Base-by-base conservation (phyloP, 768 basidiomycete species). In the Atractiella rhizophila region DNA sequence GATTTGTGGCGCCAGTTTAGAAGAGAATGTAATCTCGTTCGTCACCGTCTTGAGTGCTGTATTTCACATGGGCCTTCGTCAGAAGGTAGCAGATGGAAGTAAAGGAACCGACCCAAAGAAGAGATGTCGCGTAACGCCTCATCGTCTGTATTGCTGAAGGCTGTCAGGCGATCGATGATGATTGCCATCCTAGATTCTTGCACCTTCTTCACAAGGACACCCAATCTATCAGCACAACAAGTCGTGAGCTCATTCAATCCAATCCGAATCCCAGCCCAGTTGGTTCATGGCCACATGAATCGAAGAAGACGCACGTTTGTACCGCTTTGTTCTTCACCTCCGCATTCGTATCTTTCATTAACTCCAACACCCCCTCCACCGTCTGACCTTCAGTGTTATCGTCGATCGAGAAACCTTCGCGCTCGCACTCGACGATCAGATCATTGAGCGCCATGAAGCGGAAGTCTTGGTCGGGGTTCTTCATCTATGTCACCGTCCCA, bases 321-420 rank as follows among this genome's bases (percentile, higher is more conserved):
- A 91, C 88, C 2, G 83, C 82, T 57, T 81, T 76, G 54, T 91
- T 91, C 66, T 96, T 96, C 48, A 96, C 91, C 64, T 98, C 91
- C 7, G 83, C 83, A 50, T 86, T 94, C 60, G 75, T 76, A 62
- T 98, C 91, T 55, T 80, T 77, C 4, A 94, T 75, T 16, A 94
- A 68, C 26, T 70, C 64, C 31, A 94, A 65, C 1, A 96, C 83
- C 57, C 77, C 73, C 30, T 69, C 70, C 35, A 88, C 66, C 37
- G 88, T 73, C 56, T 76, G 78, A 56, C 64, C 71, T 64, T 98
- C 91, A 25, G 74, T 69, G 4, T 65, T 51, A 56, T 94, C 86
- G 56, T 98, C 88, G 40, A 81, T 72, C 10, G 70, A 61, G 57
- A 85, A 83, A 36, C 68, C 37, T 68, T 70, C 68, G 81, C 74